A percentile compares a stretch with the other conserved stretches of the same genome.
These are phyloP conservation scores for Leccinum pseudoinsigne DNA, from an alignment of 1,284 basidiomycete genomes.

Conservation along the genomic window DNA sequence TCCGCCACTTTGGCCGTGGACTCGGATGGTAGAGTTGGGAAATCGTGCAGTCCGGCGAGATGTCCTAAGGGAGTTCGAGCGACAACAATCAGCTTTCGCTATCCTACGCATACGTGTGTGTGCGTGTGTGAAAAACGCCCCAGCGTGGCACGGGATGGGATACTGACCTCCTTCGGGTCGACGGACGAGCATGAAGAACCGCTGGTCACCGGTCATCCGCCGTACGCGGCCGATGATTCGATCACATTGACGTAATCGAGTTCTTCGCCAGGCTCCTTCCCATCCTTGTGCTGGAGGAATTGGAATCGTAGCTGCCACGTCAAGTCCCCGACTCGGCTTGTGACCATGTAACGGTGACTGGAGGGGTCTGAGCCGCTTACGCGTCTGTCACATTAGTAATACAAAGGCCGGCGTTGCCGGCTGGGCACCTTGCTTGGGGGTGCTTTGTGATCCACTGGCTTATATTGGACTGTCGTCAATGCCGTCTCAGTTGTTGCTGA, in stretches of 20 bases:
- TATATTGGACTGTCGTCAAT: too few relatives aligned
- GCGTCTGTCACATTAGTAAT: too few relatives aligned
- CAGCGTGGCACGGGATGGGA: slow-evolving; percentile 13
- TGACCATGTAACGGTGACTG: too few relatives aligned
- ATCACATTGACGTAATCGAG: slow-evolving; percentile 84
- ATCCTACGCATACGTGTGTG: background rate
- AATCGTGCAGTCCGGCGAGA: slow-evolving; percentile 85
- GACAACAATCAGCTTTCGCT: slow-evolving; percentile 2
- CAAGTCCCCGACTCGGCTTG: too few relatives aligned
- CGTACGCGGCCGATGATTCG: slow-evolving; percentile 58
- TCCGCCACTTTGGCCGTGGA: slow-evolving; percentile 37
- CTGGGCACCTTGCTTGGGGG: too few relatives aligned
- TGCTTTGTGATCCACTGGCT: too few relatives aligned
- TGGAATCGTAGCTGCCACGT: too few relatives aligned
- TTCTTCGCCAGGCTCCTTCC: slow-evolving; percentile 56
- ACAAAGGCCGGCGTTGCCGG: too few relatives aligned
- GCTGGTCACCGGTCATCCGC: slow-evolving; percentile 31
- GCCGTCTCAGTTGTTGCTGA: too few relatives aligned
- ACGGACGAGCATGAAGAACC: slow-evolving; percentile 75
- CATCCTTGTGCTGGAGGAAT: too few relatives aligned
- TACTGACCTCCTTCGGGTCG: slow-evolving; percentile 78
- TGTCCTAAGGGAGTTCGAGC: slow-evolving; percentile 56
- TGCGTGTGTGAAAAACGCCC: background rate
- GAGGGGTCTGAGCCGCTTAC: too few relatives aligned
- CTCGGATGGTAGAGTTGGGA: slow-evolving; percentile 56